Base-by-base conservation (phyloP, 2,329 filamentous ascomycete genomes). In the Biscogniauxia mediterranea region DNA sequence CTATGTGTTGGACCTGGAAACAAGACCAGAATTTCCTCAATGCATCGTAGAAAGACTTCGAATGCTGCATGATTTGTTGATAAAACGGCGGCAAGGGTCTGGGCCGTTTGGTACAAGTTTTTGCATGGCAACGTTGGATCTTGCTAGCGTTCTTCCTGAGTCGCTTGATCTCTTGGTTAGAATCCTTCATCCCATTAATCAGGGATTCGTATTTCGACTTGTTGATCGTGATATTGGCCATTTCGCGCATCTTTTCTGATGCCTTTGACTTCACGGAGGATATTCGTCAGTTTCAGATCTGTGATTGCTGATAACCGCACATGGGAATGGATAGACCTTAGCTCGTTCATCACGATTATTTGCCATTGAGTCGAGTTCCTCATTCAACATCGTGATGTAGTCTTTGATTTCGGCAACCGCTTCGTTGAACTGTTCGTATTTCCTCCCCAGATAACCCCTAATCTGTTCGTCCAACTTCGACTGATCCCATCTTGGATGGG, bases 141-240 rank as follows among this genome's bases (percentile, higher is more conserved):
- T 62, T 61, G 13, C 52, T 53, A n/a, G 61, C 59, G 15, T 58
- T 57, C 42, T 64, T 64, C 15, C 61, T 54, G 25, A 64, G 55
- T 54, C 61, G 54, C 49, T 64, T 66, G 28, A 66, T 50, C 11
- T 64, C 64, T 20, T 61, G 42, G 32, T 60, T 62, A 5, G 60
- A 54, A 25, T 62, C 64, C 21, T 59, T 66, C 13, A 66, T 49
- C 1, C 57, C 54, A 7, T 57, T 53, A 5, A 66, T 55, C 8
- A 53, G 42, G 20, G 49, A 20, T 26, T 64, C 60, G 50, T 60
- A 58, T 11, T 59, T 53, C 46, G 59, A 46, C 49, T 63, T 64
- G 51, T 61, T 51, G 25, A 54, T 15, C 56, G 58, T 56, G 19
- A 63, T 9, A 53, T 54, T 49, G 25, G 59, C 26, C 20, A 55